phyloP scores from a whole-genome alignment of 306 rosid species.

The Potentilla sterilis region DNA sequence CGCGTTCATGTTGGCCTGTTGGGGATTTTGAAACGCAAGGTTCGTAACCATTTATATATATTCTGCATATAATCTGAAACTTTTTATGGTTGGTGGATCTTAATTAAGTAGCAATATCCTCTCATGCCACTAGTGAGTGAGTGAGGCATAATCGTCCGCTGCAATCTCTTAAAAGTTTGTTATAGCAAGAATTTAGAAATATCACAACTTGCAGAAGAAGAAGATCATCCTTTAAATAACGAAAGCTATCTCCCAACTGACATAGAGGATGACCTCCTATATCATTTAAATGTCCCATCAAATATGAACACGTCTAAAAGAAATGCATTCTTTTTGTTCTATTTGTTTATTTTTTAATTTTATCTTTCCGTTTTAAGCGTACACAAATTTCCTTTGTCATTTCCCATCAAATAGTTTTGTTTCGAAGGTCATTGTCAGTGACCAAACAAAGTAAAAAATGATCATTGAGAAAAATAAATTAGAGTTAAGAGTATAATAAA shows the following conservation, averaged over 20 bases:
- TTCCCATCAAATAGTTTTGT: too few relatives aligned
- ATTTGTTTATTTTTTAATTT: too few relatives aligned
- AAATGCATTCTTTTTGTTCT: too few relatives aligned
- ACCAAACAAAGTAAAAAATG: too few relatives aligned
- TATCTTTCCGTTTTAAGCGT: too few relatives aligned
- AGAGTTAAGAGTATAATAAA: too few relatives aligned
- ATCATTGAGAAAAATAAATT: too few relatives aligned
- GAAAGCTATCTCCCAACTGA: background rate
- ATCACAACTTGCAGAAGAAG: background rate
- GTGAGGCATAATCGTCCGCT: background rate
- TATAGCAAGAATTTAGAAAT: background rate
- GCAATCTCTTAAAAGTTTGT: background rate
- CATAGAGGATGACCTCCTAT: background rate
- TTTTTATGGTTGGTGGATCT: background rate
- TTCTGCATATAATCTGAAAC: background rate
- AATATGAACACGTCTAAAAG: too few relatives aligned
- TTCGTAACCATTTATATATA: too few relatives aligned
- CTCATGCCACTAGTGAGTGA: background rate
- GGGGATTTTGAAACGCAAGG: background rate
- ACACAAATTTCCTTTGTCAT: too few relatives aligned
- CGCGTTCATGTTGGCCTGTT: background rate
- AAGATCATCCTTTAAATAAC: background rate
- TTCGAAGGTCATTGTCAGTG: background rate
- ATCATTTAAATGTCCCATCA: background rate
- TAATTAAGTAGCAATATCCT: background rate